Conservation (phyloP, 2,329 filamentous ascomycete genomes). For the Fusarium euwallaceae region DNA sequence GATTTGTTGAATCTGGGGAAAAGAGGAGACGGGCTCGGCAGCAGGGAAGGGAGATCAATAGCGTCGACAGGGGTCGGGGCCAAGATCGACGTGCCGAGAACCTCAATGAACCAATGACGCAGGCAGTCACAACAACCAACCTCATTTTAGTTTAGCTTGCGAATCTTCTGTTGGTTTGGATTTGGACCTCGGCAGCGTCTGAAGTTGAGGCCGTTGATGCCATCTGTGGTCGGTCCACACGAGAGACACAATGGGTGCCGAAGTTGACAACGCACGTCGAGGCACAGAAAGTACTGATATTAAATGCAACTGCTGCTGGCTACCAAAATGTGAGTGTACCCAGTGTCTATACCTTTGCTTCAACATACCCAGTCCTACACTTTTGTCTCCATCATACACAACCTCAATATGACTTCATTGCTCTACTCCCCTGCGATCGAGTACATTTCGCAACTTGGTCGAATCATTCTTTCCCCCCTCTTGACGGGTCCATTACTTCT, state of each 20-base stretch:
- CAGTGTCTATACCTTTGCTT: background rate
- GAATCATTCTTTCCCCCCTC: conserved; percentile 33
- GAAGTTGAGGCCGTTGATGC: background rate
- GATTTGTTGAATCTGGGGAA: background rate
- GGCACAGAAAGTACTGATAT: background rate
- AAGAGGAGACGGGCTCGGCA: background rate
- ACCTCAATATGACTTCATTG: conserved; percentile 36
- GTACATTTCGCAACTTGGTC: background rate
- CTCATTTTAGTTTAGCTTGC: conserved; percentile 14
- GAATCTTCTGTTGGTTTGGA: conserved; percentile 1
- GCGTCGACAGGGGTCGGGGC: background rate
- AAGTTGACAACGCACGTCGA: background rate
- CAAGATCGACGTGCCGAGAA: background rate
- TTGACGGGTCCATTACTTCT: conserved; percentile 36
- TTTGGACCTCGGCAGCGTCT: background rate
- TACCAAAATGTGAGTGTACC: background rate
- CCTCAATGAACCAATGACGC: background rate
- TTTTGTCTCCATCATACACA: background rate
- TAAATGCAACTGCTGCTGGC: background rate
- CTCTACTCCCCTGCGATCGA: conserved; percentile 39
- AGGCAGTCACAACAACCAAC: background rate
- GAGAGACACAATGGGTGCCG: background rate
- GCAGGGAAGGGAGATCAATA: background rate
- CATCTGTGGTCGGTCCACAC: background rate
- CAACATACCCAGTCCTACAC: background rate